Percentiles rank a stretch among this genome's conserved stretches.
Conservation (phyloP, 768 basidiomycete species). For the Thelephora ganbajun region DNA sequence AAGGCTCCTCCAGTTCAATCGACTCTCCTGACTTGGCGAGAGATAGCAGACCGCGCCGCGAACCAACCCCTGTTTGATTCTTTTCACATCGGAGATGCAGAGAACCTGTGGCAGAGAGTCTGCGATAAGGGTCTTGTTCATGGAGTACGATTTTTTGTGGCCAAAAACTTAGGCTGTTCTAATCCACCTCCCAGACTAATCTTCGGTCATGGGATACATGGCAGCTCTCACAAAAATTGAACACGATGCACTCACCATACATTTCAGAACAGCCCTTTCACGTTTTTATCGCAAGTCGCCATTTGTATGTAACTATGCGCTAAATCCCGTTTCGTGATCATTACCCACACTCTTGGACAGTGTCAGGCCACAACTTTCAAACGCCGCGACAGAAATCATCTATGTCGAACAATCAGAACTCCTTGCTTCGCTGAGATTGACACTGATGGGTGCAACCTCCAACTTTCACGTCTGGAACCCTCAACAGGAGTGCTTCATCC, state of each 20-base stretch:
- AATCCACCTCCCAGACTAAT: conserved; percentile 23
- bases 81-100: too few relatives aligned
- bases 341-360: conserved; percentile 20
- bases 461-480: conserved; percentile 50
- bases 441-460: conserved; percentile 57
- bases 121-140: not conserved
- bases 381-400: conserved; percentile 23
- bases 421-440: conserved; percentile 37
- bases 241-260: conserved; percentile 34
- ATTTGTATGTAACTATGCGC: conserved; percentile 31
- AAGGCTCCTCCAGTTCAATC: not conserved
- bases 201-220: conserved; percentile 54
- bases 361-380: conserved; percentile 29
- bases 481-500: conserved; percentile 39
- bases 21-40: not conserved
- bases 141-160: not conserved
- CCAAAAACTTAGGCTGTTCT: conserved; percentile 3
- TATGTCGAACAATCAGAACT: conserved; percentile 35
- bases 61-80: too few relatives aligned
- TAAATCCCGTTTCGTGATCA: not conserved
- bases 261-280: conserved; percentile 51
- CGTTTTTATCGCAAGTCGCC: conserved; percentile 40
- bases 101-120: not conserved
- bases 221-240: conserved; percentile 18
- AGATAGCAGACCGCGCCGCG: too few relatives aligned